phyloP scores from a whole-genome alignment of 1,284 basidiomycete genomes.

The Boletus hoseneyae region DNA sequence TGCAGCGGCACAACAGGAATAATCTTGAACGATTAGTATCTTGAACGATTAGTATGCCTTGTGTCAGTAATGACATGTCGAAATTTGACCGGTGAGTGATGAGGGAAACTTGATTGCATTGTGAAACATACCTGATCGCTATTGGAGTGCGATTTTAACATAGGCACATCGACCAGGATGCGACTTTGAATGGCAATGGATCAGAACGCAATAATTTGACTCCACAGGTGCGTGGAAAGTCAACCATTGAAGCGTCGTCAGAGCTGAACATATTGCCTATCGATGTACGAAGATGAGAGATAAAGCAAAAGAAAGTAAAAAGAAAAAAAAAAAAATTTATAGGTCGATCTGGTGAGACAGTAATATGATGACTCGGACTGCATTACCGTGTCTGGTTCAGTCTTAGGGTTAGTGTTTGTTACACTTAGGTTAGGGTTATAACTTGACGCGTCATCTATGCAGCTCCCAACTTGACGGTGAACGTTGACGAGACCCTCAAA shows the following conservation, averaged over 20 bases:
- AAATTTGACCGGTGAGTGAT: neutral
- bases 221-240: too few species aligned
- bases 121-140: neutral
- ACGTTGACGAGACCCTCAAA: constrained; percentile 33
- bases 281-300: too few species aligned
- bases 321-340: too few species aligned
- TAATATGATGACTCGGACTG: too few species aligned
- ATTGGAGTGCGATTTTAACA: neutral
- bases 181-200: constrained; percentile 4
- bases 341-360: too few species aligned
- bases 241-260: too few species aligned
- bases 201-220: neutral
- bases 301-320: too few species aligned
- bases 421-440: constrained; percentile 18
- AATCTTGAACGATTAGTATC: neutral
- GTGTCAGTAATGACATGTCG: neutral
- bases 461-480: constrained; percentile 19
- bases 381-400: too few species aligned
- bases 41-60: too few species aligned
- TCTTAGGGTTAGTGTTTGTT: too few species aligned
- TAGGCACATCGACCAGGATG: neutral
- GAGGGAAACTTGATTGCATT: neutral
- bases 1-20: neutral
- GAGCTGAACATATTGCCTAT: too few species aligned
- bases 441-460: constrained; percentile 24